Conservation (phyloP, 805 yeast genomes). For the Sporopachydermia quercuum region DNA sequence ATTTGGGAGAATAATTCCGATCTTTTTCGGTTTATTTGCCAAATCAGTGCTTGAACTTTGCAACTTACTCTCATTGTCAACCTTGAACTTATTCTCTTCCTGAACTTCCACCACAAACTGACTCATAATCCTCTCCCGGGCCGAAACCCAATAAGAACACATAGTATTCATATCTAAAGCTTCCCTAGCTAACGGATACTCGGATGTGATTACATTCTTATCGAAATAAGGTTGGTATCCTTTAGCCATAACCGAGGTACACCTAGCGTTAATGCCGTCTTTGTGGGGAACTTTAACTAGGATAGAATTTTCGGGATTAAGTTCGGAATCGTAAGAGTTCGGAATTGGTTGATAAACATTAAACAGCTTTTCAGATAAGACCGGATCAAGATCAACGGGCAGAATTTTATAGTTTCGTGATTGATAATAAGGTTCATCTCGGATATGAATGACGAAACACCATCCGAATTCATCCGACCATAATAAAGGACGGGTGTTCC, state of each 20-base stretch:
- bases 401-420: slow-evolving; percentile 19
- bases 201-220: slow-evolving; percentile 55
- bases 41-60: background rate
- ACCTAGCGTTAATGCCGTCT: slow-evolving; percentile 59
- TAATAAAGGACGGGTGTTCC: slow-evolving; percentile 73
- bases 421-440: slow-evolving; percentile 21
- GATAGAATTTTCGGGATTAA: slow-evolving; percentile 13
- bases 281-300: slow-evolving; percentile 78
- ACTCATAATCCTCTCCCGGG: slow-evolving; percentile 65
- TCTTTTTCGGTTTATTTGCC: slow-evolving; percentile 1
- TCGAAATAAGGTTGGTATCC: slow-evolving; percentile 60
- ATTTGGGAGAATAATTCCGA: slow-evolving; percentile 74
- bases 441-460: slow-evolving; percentile 57
- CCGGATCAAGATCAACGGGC: background rate
- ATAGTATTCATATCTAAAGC: slow-evolving; percentile 66
- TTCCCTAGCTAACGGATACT: slow-evolving; percentile 54
- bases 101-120: slow-evolving; percentile 69
- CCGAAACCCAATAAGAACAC: slow-evolving; percentile 87
- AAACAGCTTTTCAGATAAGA: background rate
- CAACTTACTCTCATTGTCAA: background rate
- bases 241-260: slow-evolving; percentile 68
- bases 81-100: slow-evolving; percentile 10
- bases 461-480: slow-evolving; percentile 80
- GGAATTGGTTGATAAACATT: background rate
- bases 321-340: background rate